Percentiles rank a stretch among this genome's conserved stretches.
phyloP scores from a whole-genome alignment of 2,329 filamentous ascomycete species.

The Clathrospora elynae region DNA sequence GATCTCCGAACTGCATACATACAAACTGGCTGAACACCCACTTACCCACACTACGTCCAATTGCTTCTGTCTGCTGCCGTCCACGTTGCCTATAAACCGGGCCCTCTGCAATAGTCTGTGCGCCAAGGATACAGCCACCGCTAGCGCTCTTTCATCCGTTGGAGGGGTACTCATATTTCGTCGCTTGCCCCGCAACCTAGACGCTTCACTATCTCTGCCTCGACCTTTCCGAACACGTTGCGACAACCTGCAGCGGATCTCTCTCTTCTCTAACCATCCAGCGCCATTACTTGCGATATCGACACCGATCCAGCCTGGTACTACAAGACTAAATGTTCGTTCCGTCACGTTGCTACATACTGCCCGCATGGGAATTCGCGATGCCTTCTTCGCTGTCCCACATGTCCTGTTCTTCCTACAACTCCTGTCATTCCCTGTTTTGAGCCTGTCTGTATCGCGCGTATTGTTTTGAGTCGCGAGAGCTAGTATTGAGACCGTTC shows the following conservation, averaged over 20 bases:
- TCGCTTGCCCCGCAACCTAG: slow-evolving; percentile 39
- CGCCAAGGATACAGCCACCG: slow-evolving; percentile 24
- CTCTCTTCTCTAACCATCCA: slow-evolving; percentile 19
- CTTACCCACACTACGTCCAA: slow-evolving; percentile 11
- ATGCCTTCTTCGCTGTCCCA: slow-evolving; percentile 35
- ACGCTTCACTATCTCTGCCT: slow-evolving; percentile 34
- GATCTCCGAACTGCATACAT: slow-evolving; percentile 17
- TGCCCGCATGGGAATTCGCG: slow-evolving; percentile 36
- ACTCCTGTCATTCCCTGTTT: slow-evolving; percentile 27
- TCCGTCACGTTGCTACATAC: slow-evolving; percentile 45
- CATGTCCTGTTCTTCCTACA: slow-evolving; percentile 23
- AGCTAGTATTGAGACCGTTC: slow-evolving; percentile 49
- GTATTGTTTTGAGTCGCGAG: slow-evolving; percentile 34
- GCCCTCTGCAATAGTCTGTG: slow-evolving; percentile 16
- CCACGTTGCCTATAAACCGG: slow-evolving; percentile 17
- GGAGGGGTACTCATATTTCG: slow-evolving; percentile 38
- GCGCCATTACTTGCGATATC: slow-evolving; percentile 33
- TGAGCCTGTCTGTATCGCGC: slow-evolving; percentile 38
- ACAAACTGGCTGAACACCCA: slow-evolving; percentile 19
- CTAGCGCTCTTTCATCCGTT: slow-evolving; percentile 40
- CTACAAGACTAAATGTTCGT: slow-evolving; percentile 49
- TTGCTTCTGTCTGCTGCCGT: slow-evolving; percentile 11
- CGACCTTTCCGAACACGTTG: slow-evolving; percentile 19
- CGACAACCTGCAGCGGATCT: slow-evolving; percentile 23
- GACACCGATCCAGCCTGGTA: slow-evolving; percentile 33